phyloP scores from a whole-genome alignment of 257 asterid genomes.

The Nicotiana attenuata region DNA sequence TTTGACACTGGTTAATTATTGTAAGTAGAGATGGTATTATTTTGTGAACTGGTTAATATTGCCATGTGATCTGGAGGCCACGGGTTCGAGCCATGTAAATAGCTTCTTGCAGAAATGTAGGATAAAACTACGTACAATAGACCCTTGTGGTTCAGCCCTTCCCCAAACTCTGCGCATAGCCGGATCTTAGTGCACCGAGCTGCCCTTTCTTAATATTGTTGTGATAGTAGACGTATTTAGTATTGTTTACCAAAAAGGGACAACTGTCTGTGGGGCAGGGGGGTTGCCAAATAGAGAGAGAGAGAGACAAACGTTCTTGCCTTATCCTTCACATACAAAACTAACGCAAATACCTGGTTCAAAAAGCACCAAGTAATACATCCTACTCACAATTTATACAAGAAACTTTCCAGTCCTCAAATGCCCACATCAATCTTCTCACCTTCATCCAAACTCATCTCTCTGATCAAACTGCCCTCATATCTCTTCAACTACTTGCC shows the following conservation, averaged over 20 bases:
- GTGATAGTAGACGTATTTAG: too few species aligned
- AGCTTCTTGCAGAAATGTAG: too few species aligned
- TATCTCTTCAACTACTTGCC: not conserved
- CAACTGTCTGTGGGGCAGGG: not conserved
- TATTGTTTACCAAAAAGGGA: too few species aligned
- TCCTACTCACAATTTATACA: slow-evolving; percentile 18
- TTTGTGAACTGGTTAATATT: too few species aligned
- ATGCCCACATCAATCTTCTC: slow-evolving; percentile 6
- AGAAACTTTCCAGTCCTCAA: slow-evolving; percentile 29
- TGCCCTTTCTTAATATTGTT: too few species aligned
- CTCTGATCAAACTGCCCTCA: not conserved
- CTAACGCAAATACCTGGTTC: slow-evolving; percentile 53
- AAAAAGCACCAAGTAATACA: slow-evolving; percentile 31
- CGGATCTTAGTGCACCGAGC: too few species aligned
- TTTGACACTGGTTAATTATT: not conserved
- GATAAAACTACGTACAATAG: too few species aligned
- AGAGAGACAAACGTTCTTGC: slow-evolving; percentile 29
- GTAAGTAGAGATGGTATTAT: too few species aligned
- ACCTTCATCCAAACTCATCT: not conserved
- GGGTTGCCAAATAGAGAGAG: not conserved
- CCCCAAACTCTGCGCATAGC: too few species aligned
- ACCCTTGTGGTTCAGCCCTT: too few species aligned
- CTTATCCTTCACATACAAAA: slow-evolving; percentile 55
- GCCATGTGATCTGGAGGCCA: fast-evolving
- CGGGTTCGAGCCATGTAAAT: too few species aligned